Evolutionary conservation across 768 basidiomycete species (phyloP).

Genomic region (Leccinum sublutescens): DNA sequence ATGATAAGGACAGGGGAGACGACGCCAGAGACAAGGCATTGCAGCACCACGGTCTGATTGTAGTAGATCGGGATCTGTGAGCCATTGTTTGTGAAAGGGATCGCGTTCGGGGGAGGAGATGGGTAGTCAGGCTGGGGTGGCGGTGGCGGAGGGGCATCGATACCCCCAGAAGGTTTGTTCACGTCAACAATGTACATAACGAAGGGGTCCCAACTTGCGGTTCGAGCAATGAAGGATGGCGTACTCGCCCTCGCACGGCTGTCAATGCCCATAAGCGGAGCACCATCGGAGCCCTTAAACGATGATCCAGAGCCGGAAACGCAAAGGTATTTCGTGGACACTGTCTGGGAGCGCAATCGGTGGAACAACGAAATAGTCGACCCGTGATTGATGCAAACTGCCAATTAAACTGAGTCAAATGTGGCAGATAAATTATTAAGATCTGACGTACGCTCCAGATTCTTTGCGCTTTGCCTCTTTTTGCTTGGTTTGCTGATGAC

Average conservation of each 20-base stretch:
- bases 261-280: conserved; percentile 78
- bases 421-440: conserved; percentile 8
- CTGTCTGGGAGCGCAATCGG: conserved; percentile 91
- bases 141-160: conserved; percentile 75
- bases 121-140: conserved; percentile 89
- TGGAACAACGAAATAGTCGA: conserved; percentile 95
- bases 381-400: conserved; percentile 95
- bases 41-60: conserved; percentile 93
- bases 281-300: conserved; percentile 92
- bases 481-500: conserved; percentile 98
- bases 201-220: conserved; percentile 92
- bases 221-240: conserved; percentile 86
- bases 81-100: conserved; percentile 79
- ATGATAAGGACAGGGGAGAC: conserved; percentile 93
- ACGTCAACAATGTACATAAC: conserved; percentile 98
- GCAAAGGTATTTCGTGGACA: conserved; percentile 93
- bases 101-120: conserved; percentile 87
- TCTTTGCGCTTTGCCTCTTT: conserved; percentile 93
- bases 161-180: conserved; percentile 73
- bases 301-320: conserved; percentile 92
- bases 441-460: conserved; percentile 73
- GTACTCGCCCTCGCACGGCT: conserved; percentile 67
- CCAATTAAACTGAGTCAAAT: conserved; percentile 15
- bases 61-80: conserved; percentile 91
- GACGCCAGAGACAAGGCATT: conserved; percentile 91